phyloP scores from a whole-genome alignment of 2,329 filamentous ascomycete genomes.

The Fusarium musae region DNA sequence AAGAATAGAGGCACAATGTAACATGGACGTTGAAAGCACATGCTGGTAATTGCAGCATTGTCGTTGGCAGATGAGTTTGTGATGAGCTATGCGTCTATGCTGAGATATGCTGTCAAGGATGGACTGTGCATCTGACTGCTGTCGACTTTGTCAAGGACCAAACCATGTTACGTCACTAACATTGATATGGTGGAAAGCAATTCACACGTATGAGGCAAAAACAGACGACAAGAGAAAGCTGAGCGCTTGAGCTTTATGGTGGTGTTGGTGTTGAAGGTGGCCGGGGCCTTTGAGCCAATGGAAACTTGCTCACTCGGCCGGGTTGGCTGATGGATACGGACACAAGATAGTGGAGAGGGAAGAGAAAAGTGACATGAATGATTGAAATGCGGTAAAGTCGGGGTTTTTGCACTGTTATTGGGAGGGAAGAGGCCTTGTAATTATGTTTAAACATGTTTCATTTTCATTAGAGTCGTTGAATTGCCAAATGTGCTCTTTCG shows the following conservation, averaged over 20 bases:
- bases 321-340: slow-evolving; percentile 42
- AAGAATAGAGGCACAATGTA: slow-evolving; percentile 18
- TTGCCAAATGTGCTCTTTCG: slow-evolving; percentile 1
- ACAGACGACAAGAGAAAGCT: slow-evolving; percentile 6
- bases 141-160: background rate
- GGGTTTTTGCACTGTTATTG: background rate
- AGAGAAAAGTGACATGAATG: slow-evolving; percentile 16
- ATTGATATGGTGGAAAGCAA: background rate
- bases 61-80: slow-evolving; percentile 19
- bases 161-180: slow-evolving; percentile 8
- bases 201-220: slow-evolving; percentile 15
- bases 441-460: background rate
- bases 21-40: slow-evolving; percentile 15
- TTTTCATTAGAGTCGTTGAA: background rate
- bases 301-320: slow-evolving; percentile 58
- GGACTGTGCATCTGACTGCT: slow-evolving; percentile 15
- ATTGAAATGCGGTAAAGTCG: background rate
- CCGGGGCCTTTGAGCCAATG: slow-evolving; percentile 50
- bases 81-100: slow-evolving; percentile 1
- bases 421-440: background rate
- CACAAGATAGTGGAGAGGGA: slow-evolving; percentile 26
- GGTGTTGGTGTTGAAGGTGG: slow-evolving; percentile 39
- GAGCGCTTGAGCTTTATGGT: slow-evolving; percentile 27
- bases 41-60: slow-evolving; percentile 6
- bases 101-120: background rate